These are phyloP conservation scores for Amborella trichopoda DNA, from an alignment of 164 flowering plant genomes.

Conservation along the genomic window DNA sequence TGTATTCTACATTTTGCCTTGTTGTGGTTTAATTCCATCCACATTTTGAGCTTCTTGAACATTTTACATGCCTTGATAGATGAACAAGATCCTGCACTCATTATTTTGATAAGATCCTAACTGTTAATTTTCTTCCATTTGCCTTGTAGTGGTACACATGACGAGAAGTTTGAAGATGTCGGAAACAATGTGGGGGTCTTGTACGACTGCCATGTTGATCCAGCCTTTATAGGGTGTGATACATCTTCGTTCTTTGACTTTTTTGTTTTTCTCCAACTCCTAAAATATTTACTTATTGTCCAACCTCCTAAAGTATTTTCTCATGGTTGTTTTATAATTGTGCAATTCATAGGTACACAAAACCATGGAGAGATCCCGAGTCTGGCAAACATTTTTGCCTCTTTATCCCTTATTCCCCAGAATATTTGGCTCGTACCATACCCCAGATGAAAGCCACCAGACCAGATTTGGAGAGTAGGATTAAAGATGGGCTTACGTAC, in stretches of 20 bases:
- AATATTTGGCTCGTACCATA: constrained; percentile 44
- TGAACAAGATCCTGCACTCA: background rate
- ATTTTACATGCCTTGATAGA: background rate
- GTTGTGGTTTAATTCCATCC: background rate
- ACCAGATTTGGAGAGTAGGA: constrained; percentile 11
- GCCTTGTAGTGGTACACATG: constrained; percentile 16
- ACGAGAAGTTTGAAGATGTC: constrained; percentile 11
- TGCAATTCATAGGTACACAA: constrained; percentile 36
- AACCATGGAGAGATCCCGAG: constrained; percentile 62
- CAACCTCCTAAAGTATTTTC: background rate
- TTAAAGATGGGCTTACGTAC: constrained; percentile 11
- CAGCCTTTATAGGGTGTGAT: constrained; percentile 65
- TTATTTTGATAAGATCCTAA: background rate
- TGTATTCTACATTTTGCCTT: background rate
- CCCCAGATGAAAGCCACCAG: constrained; percentile 27
- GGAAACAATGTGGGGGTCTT: constrained; percentile 16
- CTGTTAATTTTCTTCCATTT: background rate
- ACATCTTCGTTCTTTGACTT: constrained; percentile 3
- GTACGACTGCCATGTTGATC: constrained; percentile 62
- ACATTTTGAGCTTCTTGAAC: background rate
- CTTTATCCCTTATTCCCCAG: constrained; percentile 78
- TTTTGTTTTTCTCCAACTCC: background rate
- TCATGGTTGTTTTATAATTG: constrained; percentile 1
- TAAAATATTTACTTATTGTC: background rate
- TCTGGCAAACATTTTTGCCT: constrained; percentile 51